Evolutionary conservation across 345 rosid species (phyloP).

Genomic region (Streptanthus diversifolius): DNA sequence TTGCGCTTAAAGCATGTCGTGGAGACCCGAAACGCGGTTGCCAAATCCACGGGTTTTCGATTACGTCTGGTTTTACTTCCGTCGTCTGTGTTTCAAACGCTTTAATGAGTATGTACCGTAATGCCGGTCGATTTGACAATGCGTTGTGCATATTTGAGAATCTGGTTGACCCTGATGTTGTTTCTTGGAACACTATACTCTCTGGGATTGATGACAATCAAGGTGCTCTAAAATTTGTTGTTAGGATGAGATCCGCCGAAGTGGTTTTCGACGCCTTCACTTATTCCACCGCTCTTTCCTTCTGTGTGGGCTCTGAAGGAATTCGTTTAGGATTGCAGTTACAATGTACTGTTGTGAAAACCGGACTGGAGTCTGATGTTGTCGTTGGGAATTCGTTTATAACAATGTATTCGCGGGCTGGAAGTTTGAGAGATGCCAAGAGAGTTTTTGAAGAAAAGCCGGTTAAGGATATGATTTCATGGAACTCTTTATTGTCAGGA

Average conservation of each 20-base stretch:
- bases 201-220: constrained; percentile 59
- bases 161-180: constrained; percentile 59
- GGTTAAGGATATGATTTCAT: constrained; percentile 64
- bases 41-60: constrained; percentile 71
- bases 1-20: constrained; percentile 65
- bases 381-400: constrained; percentile 78
- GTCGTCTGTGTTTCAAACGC: constrained; percentile 58
- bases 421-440: constrained; percentile 48
- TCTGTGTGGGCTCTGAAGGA: constrained; percentile 52
- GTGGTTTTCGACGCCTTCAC: constrained; percentile 58
- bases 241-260: constrained; percentile 48
- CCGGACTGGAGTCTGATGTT: constrained; percentile 54
- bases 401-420: constrained; percentile 64
- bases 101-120: constrained; percentile 64
- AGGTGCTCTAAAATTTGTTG: constrained; percentile 52
- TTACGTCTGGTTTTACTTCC: constrained; percentile 57
- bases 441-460: constrained; percentile 66
- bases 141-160: constrained; percentile 61
- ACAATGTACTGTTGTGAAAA: constrained; percentile 51
- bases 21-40: constrained; percentile 48
- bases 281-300: constrained; percentile 54
- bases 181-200: constrained; percentile 90
- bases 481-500: constrained; percentile 88
- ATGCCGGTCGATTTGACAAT: constrained; percentile 46
- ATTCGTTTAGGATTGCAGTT: constrained; percentile 64